A percentile compares a stretch with the other conserved stretches of the same genome.
These are phyloP conservation scores for Mayamaea pseudoterrestris DNA, from an alignment of 108 stramenopile species.

Conservation along the genomic window DNA sequence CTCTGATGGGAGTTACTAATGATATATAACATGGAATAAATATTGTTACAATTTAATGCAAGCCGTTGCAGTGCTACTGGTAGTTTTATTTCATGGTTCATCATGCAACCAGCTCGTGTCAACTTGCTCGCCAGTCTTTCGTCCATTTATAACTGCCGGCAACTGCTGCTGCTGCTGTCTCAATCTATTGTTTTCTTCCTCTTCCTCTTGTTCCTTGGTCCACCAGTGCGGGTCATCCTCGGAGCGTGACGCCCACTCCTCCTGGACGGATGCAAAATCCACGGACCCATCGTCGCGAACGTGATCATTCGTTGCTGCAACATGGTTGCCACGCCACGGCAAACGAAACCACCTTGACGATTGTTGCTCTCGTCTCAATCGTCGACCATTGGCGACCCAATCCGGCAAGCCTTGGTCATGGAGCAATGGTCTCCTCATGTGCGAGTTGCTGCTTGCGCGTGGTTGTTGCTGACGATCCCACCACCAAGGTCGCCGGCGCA, in stretches of 20 bases:
- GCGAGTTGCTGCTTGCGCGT: neutral
- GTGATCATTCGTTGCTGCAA: neutral
- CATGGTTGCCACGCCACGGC: neutral
- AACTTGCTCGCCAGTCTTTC: too few relatives aligned
- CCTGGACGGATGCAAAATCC: constrained; percentile 37
- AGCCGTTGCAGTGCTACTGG: too few relatives aligned
- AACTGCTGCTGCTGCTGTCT: too few relatives aligned
- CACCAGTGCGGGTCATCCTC: constrained; percentile 49
- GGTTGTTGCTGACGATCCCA: neutral
- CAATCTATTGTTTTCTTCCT: too few relatives aligned
- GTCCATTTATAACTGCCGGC: too few relatives aligned
- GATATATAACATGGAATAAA: too few relatives aligned
- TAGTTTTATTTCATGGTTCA: too few relatives aligned
- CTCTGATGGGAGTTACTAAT: too few relatives aligned
- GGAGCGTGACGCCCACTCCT: constrained; percentile 38
- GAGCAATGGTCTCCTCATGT: neutral
- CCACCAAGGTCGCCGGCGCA: constrained; percentile 4
- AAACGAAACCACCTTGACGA: neutral
- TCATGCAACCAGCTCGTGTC: too few relatives aligned
- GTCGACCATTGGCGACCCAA: neutral
- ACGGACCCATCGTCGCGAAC: constrained; percentile 27
- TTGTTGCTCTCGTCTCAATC: neutral
- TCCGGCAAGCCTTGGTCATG: neutral
- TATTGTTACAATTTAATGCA: too few relatives aligned
- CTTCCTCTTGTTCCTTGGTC: constrained; percentile 14